Base-by-base conservation (phyloP, 164 flowering plant species). In the Hamamelis virginiana region DNA sequence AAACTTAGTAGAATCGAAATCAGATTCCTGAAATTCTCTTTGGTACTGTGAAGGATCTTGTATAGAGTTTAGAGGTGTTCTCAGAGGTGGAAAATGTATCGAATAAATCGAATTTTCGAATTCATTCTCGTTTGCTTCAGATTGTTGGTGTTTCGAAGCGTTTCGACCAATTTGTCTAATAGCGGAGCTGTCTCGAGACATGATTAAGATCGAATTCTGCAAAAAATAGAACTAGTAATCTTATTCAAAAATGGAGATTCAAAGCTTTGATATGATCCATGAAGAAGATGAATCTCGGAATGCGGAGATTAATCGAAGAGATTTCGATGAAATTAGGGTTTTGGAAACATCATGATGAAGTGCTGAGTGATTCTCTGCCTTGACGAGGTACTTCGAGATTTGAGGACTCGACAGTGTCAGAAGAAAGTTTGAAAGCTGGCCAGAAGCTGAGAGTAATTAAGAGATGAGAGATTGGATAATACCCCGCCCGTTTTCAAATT, bases 41-140 rank as follows among this genome's bases (percentile, higher is more conserved):
- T 45, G 80, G 68, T 9, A 59, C 66, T 84, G 91, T 4, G 79
- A 76, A 0, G 93, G 93, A 82, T 89, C 88, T 33, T 80, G 80
- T 1, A 89, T 87, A 0, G 84, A 9, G 69, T 84, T 82, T 1
- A 89, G 69, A 16, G 95, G 96, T 12, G 89, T 72, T 64, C 96
- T 70, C 0, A 82, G 68, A 43, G 84, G 88, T 1, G 78, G 83
- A 55, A 79, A 76, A 16, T 53, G 76, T 22, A 65, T 23, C 27
- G 71, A 71, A 69, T 62, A 80, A 38, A 14, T 16, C 10, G 77
- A 57, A 48, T 48, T 68, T 57, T 77, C 80, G 51, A 79, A 76
- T 33, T 76, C 86, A 46, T 87, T 88, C 82, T 84, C 91, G 59
- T 75, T 79, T 9, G 72, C 53, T 75, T 79, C 85, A 0, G 50